Conservation (phyloP, 768 basidiomycete species). For the Boletus reticuloceps region DNA sequence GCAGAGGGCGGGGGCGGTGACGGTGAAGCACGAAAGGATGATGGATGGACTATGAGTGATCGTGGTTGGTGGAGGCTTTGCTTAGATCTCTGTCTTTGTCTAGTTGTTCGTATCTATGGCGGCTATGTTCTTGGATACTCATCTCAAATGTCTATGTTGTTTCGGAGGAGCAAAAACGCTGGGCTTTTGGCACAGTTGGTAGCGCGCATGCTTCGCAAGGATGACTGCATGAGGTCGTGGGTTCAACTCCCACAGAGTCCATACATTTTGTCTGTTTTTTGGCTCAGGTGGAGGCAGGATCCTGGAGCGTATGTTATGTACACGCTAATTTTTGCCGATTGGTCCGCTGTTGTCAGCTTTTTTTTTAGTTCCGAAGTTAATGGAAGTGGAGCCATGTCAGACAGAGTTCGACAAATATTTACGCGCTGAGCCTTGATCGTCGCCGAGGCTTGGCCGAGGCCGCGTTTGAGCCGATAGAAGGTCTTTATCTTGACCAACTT, state of each 20-base stretch:
- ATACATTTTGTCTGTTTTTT: background rate
- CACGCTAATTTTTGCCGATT: too few species aligned
- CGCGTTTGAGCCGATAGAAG: conserved; percentile 3
- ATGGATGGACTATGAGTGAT: conserved; percentile 23
- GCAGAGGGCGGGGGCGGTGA: conserved; percentile 54
- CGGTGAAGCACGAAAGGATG: conserved; percentile 65
- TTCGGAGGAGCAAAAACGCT: too few species aligned
- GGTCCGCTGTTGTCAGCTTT: background rate
- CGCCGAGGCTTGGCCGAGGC: background rate
- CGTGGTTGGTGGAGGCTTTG: background rate
- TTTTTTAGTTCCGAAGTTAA: background rate
- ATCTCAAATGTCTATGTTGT: background rate
- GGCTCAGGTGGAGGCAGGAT: too few species aligned
- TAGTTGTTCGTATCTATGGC: background rate
- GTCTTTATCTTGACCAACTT: conserved; percentile 3
- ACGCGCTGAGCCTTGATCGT: background rate
- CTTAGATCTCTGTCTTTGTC: conserved; percentile 16
- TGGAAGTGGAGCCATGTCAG: background rate
- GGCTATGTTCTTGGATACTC: background rate
- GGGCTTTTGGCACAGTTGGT: conserved; percentile 55
- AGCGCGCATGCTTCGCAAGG: conserved; percentile 33
- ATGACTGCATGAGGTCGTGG: conserved; percentile 33
- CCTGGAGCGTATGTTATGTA: too few species aligned
- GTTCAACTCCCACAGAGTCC: conserved; percentile 37
- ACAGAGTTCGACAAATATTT: background rate